phyloP scores from a whole-genome alignment of 1,284 basidiomycete genomes.

The Coriolopsis trogii region DNA sequence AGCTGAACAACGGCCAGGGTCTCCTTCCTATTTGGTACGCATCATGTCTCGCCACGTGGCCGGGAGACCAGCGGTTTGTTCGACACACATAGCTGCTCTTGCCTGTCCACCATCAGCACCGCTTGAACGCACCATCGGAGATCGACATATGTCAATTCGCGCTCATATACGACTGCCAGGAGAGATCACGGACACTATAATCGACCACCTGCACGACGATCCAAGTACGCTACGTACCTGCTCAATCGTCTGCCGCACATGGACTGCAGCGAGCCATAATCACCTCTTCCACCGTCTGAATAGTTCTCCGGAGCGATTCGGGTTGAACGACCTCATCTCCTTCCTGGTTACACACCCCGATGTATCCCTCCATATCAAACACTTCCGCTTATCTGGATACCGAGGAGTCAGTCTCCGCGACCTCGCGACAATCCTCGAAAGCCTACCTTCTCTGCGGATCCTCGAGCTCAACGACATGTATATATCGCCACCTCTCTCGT shows the following conservation, averaged over 20 bases:
- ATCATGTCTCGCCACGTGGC: too few species aligned
- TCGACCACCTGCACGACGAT: background rate
- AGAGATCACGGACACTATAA: background rate
- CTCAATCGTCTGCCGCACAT: background rate
- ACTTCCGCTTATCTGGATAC: background rate
- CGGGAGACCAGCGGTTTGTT: too few species aligned
- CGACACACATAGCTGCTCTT: too few species aligned
- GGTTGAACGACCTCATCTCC: background rate
- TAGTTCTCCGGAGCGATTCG: background rate
- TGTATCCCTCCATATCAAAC: background rate
- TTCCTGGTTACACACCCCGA: background rate
- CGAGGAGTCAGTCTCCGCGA: background rate
- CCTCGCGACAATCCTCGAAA: background rate
- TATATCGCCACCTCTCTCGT: too few species aligned
- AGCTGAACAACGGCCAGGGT: too few species aligned
- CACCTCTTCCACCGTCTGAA: background rate
- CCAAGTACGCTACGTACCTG: background rate
- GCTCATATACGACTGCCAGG: too few species aligned
- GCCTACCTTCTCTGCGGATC: background rate
- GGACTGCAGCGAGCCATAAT: background rate
- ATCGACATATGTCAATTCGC: too few species aligned
- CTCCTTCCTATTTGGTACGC: too few species aligned
- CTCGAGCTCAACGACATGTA: background rate
- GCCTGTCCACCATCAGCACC: too few species aligned
- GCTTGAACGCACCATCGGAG: too few species aligned